Evolutionary conservation across 352 stramenopile genomes (phyloP).

Genomic region (Phytophthora podocarpi): DNA sequence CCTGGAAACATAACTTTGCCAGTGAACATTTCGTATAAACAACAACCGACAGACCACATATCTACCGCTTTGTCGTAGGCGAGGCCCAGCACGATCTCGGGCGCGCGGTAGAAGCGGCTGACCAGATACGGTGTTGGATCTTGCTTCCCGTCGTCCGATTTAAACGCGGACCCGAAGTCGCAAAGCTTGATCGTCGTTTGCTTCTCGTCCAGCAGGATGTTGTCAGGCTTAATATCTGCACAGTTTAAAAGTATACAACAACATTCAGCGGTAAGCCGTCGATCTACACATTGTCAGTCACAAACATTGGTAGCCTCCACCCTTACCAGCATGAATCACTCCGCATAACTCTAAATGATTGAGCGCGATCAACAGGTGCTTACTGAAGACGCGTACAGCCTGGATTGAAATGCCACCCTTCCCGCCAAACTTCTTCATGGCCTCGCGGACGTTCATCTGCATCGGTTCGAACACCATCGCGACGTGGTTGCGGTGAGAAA

Average conservation of each 20-base stretch:
- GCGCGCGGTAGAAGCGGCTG: constrained; percentile 98
- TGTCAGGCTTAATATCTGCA: constrained; percentile 97
- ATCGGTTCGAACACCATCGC: constrained; percentile 98
- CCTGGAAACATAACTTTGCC: constrained; percentile 97
- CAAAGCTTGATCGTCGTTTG: constrained; percentile 96
- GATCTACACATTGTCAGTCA: not conserved
- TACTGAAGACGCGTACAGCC: constrained; percentile 85
- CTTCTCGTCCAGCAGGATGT: constrained; percentile 97
- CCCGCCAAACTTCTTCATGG: constrained; percentile 90
- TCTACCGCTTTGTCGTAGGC: constrained; percentile 96
- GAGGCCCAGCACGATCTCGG: constrained; percentile 92
- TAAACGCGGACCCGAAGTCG: constrained; percentile 98
- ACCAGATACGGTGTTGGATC: constrained; percentile 98
- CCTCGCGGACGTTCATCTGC: constrained; percentile 96
- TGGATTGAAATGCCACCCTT: constrained; percentile 85
- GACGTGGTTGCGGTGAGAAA: constrained; percentile 95
- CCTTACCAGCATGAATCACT: constrained; percentile 93
- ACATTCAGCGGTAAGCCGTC: constrained; percentile 3
- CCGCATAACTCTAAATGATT: constrained; percentile 72
- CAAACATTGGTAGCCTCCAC: not conserved
- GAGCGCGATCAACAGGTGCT: constrained; percentile 79
- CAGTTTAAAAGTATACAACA: not conserved
- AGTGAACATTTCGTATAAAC: constrained; percentile 98
- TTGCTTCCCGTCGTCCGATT: constrained; percentile 89
- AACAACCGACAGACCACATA: constrained; percentile 97